phyloP scores from a whole-genome alignment of 2,329 filamentous ascomycete species.

The Domatiomyces globalis region DNA sequence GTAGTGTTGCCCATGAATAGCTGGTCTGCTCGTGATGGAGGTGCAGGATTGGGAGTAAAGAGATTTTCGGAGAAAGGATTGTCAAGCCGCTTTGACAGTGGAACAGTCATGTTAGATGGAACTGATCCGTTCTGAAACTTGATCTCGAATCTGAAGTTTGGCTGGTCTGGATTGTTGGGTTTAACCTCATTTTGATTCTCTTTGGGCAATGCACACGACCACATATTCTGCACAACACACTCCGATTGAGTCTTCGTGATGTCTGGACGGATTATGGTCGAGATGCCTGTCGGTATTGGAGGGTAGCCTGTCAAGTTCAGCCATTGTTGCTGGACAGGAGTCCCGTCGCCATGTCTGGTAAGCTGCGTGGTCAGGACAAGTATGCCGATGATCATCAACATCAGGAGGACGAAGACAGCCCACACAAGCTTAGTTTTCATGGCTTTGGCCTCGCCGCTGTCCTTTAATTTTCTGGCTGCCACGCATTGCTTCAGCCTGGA shows the following conservation, averaged over 20 bases:
- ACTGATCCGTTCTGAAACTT: constrained; percentile 42
- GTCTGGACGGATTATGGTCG: constrained; percentile 62
- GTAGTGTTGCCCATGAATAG: constrained; percentile 75
- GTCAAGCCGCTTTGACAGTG: constrained; percentile 22
- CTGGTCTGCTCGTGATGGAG: constrained; percentile 50
- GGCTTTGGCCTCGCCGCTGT: constrained; percentile 31
- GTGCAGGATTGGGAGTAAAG: constrained; percentile 32
- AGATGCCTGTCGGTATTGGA: constrained; percentile 68
- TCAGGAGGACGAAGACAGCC: constrained; percentile 44
- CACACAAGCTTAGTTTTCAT: constrained; percentile 29
- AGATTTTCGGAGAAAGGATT: constrained; percentile 23
- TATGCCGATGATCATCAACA: constrained; percentile 26
- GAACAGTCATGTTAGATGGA: constrained; percentile 47
- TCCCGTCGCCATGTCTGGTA: constrained; percentile 31
- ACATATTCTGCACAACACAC: constrained; percentile 60
- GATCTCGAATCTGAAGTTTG: constrained; percentile 69
- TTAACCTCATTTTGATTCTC: constrained; percentile 53
- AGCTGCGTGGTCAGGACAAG: constrained; percentile 45
- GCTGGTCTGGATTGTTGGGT: constrained; percentile 53
- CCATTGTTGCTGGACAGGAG: constrained; percentile 45
- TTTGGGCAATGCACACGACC: constrained; percentile 76
- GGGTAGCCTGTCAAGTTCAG: constrained; percentile 77
- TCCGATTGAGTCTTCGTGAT: constrained; percentile 48
- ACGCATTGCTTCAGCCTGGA: constrained; percentile 5
- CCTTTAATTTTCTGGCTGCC: constrained; percentile 1